These are phyloP conservation scores for Sphagnum tenellum DNA, from an alignment of 225 moss, liverwort and hornwort species.

Conservation along the genomic window DNA sequence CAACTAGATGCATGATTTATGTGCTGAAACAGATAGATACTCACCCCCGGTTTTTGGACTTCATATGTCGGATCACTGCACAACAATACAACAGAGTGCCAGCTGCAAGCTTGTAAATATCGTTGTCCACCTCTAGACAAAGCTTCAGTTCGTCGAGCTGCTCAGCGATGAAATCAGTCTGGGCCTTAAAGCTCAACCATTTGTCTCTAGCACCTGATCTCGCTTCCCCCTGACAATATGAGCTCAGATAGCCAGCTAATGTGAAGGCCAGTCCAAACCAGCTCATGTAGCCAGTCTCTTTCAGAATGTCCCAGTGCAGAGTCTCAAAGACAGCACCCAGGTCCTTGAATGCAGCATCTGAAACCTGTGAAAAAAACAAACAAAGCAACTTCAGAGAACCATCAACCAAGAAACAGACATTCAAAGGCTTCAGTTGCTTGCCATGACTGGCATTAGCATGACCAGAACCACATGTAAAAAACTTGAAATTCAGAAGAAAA, in stretches of 20 bases:
- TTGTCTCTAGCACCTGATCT: slow-evolving; percentile 13
- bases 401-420: too few relatives aligned
- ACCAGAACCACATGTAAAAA: too few relatives aligned
- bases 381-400: too few relatives aligned
- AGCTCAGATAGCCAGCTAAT: slow-evolving; percentile 19
- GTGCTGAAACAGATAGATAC: too few relatives aligned
- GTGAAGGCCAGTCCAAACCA: slow-evolving; percentile 33
- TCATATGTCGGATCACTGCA: slow-evolving; percentile 28
- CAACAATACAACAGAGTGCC: slow-evolving; percentile 27
- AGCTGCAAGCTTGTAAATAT: slow-evolving; percentile 35
- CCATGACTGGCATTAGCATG: too few relatives aligned
- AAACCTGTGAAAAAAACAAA: slow-evolving; percentile 8
- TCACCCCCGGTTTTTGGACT: slow-evolving; percentile 10
- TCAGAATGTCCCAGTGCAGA: slow-evolving; percentile 24
- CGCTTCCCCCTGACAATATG: slow-evolving; percentile 10
- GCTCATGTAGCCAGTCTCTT: slow-evolving; percentile 23
- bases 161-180: slow-evolving; percentile 28
- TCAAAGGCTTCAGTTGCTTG: too few relatives aligned
- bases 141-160: slow-evolving; percentile 41
- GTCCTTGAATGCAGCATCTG: slow-evolving; percentile 18
- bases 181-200: slow-evolving; percentile 12
- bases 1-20: too few relatives aligned
- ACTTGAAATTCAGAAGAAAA: too few relatives aligned
- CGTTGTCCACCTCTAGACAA: slow-evolving; percentile 25
- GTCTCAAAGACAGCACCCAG: slow-evolving; percentile 23